Conservation (phyloP, 2,329 filamentous ascomycete genomes). For the Phaeosphaeriaceae sp. region DNA sequence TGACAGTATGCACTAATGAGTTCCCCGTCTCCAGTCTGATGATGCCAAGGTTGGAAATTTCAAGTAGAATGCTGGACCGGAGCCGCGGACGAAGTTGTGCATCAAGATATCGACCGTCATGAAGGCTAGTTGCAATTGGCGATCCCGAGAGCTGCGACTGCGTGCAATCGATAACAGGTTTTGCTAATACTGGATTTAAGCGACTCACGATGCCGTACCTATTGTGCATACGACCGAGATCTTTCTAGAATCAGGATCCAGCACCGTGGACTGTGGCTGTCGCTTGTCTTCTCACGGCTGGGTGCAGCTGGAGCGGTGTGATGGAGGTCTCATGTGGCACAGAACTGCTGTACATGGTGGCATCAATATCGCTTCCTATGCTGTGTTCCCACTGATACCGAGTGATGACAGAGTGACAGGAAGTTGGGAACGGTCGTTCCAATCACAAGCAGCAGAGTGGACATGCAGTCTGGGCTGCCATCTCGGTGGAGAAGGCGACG, state of each 20-base stretch:
- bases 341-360: constrained; percentile 34
- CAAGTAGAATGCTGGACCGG: neutral
- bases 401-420: constrained; percentile 12
- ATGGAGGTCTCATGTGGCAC: constrained; percentile 30
- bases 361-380: constrained; percentile 39
- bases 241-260: constrained; percentile 16
- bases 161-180: constrained; percentile 29
- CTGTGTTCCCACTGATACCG: constrained; percentile 19
- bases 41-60: constrained; percentile 1
- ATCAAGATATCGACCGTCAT: neutral
- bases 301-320: constrained; percentile 40
- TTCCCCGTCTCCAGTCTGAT: constrained; percentile 7
- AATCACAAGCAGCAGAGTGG: constrained; percentile 12
- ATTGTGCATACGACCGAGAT: neutral
- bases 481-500: constrained; percentile 29
- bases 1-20: constrained; percentile 16
- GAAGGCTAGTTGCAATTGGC: constrained; percentile 17
- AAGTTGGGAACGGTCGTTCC: constrained; percentile 14
- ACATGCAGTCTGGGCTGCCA: constrained; percentile 23
- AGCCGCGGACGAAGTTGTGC: neutral
- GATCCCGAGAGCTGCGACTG: constrained; percentile 1
- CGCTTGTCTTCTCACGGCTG: constrained; percentile 18
- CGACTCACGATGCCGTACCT: constrained; percentile 5
- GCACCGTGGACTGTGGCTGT: constrained; percentile 26
- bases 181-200: constrained; percentile 26